phyloP scores from a whole-genome alignment of 805 yeast genomes.

The Blastobotrys robertii region DNA sequence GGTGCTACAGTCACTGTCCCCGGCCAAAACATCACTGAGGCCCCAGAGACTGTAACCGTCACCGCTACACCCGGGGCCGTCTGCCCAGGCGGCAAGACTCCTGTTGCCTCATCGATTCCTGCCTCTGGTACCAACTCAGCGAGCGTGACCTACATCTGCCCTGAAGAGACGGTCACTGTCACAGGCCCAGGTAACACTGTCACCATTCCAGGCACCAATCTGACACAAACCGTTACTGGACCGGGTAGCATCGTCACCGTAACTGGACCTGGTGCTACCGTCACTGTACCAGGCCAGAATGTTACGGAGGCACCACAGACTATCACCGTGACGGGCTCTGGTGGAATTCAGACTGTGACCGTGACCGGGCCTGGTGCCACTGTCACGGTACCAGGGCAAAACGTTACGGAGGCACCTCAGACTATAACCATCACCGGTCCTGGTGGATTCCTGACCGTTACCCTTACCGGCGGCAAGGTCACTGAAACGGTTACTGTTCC shows the following conservation, averaged over 20 bases:
- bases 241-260: neutral
- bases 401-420: neutral
- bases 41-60: slow-evolving; percentile 10
- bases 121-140: slow-evolving; percentile 1
- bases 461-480: neutral
- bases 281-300: neutral
- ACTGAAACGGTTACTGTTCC: neutral
- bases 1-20: slow-evolving; percentile 12
- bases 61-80: neutral
- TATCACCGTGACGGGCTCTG: slow-evolving; percentile 4
- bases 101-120: neutral
- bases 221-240: neutral
- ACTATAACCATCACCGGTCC: slow-evolving; percentile 1
- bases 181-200: neutral
- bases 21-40: slow-evolving; percentile 7
- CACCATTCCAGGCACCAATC: slow-evolving; percentile 10
- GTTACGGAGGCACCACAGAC: neutral
- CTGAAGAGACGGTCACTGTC: neutral
- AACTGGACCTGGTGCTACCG: neutral
- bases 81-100: no score
- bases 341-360: slow-evolving; percentile 5
- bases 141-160: neutral
- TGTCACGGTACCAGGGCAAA: neutral
- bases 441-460: neutral
- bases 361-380: neutral